Evolutionary conservation across 129 eudicot species (phyloP), one percentile per base, ranked within the genome.

Genomic region (Sambucus nigra): DNA sequence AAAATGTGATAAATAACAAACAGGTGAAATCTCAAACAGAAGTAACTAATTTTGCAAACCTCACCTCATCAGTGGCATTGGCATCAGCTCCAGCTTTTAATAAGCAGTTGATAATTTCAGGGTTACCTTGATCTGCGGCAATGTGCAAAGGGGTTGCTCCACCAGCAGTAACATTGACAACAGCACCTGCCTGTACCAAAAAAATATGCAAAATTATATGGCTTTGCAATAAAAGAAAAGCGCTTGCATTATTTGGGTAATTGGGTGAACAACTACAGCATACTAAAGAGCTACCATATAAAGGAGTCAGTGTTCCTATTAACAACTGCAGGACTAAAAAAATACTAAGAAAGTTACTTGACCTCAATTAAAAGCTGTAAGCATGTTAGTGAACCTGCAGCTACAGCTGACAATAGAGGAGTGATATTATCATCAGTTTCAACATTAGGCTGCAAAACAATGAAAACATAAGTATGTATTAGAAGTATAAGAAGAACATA

Each of bases 91-190:
- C 89, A 53, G 86, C 84, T 66, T 85, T 69, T 55, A 89, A 10
- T 59, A 89, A 74, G 74, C 86, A 76, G 32, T 73, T 67, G 31
- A 89, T 76, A 25, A 89, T 39, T 62, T 85, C 95, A 25, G 76
- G 33, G 66, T 70, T 85, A 50, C 95, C 95, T 51, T 53, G 55
- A 76, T 89, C 94, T 70, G 94, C 88, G 59, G 98, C 98, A 56
- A 89, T 71, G 68, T 78, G 94, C 71, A 89, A 69, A 50, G 98
- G 88, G 27, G 98, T 81, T 62, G 88, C 93, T 62, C 95, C 98
- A 60, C 94, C 95, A n/a, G 98, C 94, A 76, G 61, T 62, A 42
- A 85, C 70, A 68, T 89, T 82, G 47, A 79, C 88, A 41, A 73
- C 61, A 29, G 89, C 94, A 59, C 95, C 95, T 49, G 83, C 95